phyloP scores from a whole-genome alignment of 139 green algal species.

The Coelastrella sp. region DNA sequence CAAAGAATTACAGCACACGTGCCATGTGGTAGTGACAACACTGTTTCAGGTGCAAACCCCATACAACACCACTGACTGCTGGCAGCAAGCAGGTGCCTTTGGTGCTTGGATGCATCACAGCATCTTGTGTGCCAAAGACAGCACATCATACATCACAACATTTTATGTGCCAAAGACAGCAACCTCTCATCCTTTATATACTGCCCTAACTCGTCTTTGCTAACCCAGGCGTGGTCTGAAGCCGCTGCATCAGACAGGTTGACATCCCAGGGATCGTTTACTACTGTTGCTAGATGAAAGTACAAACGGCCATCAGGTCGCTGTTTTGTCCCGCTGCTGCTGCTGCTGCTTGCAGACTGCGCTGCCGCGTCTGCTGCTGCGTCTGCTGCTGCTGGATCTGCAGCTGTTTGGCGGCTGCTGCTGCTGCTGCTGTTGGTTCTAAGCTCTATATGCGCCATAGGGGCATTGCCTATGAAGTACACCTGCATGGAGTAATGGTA shows the following conservation, averaged over 20 bases:
- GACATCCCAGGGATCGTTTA: conserved; percentile 37
- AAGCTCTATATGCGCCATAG: conserved; percentile 19
- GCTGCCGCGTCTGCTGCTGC: not conserved
- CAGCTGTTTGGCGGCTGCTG: not conserved
- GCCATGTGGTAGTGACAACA: too few relatives aligned
- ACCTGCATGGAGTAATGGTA: too few relatives aligned
- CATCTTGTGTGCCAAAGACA: not conserved
- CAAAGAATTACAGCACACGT: too few relatives aligned
- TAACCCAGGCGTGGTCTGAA: not conserved
- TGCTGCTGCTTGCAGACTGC: not conserved
- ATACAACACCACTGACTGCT: too few relatives aligned
- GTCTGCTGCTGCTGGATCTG: not conserved
- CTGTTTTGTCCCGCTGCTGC: not conserved
- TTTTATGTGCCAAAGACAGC: not conserved
- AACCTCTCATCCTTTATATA: conserved; percentile 20
- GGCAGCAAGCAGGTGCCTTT: too few relatives aligned
- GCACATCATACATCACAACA: conserved; percentile 1
- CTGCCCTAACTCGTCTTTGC: conserved; percentile 20
- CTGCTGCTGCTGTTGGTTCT: not conserved
- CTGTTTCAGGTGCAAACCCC: too few relatives aligned
- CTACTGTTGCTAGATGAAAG: conserved; percentile 31
- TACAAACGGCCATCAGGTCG: conserved; percentile 1
- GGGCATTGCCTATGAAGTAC: conserved; percentile 30
- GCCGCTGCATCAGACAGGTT: not conserved
- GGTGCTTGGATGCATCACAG: not conserved